Evolutionary conservation across 2,329 filamentous ascomycete species (phyloP), one percentile per base, ranked within the genome.

Genomic region (Tolypocladium ovalisporum): DNA sequence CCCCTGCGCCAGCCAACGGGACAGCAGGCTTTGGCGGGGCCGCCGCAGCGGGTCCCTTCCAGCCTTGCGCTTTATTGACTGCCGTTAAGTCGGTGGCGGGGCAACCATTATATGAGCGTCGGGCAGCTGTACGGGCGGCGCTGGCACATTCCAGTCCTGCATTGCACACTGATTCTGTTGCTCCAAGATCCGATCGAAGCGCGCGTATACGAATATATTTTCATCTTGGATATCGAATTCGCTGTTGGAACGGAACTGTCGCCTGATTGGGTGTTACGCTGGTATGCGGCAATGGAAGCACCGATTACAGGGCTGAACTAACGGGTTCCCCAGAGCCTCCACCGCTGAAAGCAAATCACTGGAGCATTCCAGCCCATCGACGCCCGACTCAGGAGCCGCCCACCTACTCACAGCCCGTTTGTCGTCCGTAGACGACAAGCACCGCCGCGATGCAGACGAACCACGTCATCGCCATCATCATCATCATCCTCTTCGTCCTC

Each of bases 381-480:
- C 52, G 13, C 52, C 29, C 32, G 37, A 35, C 39, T n/a, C 34
- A 9, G n/a, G 17, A 49, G 15, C 29, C n/a, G 17, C 27, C 44
- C 42, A 54, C 58, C 62, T 69, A 40, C 37, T 34, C 32, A 34
- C 4, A 34, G 32, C 32, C n/a, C 32, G 32, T 34, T 9, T 34
- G 32, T 34, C 32, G 32, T 34, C 32, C 9, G 32, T 9, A 4
- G 32, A 34, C 5, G 10, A 8, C 17, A n/a, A 40, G 37, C 66
- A 68, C 70, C 68, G 75, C 63, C 63, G 85, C 81, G 79, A 75
- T 79, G 65, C 81, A 86, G 70, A 73, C 79, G 74, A 87, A 87
- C 79, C 79, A 86, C 71, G 80, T 82, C 66, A 86, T 87, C 70
- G 84, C 84, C 64, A 76, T 87, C 70, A 86, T 87, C 68, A 80